These are phyloP conservation scores for Mariannaea elegans DNA, from an alignment of 2,329 filamentous ascomycete species.

Conservation along the genomic window DNA sequence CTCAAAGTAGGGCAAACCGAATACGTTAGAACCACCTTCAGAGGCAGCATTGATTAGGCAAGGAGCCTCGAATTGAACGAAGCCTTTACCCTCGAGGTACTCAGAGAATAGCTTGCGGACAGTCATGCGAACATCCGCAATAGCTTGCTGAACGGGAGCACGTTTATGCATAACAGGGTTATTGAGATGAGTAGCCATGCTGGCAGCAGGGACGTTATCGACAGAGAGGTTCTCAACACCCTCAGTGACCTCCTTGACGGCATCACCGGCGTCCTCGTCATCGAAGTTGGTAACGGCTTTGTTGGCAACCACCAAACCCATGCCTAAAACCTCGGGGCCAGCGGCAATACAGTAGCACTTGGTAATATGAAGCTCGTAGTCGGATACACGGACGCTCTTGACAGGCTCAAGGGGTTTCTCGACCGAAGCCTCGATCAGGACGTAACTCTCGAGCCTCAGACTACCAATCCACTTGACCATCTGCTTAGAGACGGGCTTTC, in stretches of 20 bases:
- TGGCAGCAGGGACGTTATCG: slow-evolving; percentile 72
- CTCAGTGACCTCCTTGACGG: slow-evolving; percentile 55
- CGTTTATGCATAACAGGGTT: slow-evolving; percentile 94
- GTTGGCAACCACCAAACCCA: slow-evolving; percentile 66
- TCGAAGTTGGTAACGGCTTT: slow-evolving; percentile 65
- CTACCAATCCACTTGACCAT: slow-evolving; percentile 93
- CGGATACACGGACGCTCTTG: slow-evolving; percentile 83
- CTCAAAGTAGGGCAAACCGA: slow-evolving; percentile 89
- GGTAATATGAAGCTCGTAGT: slow-evolving; percentile 86
- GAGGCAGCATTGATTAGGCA: slow-evolving; percentile 90
- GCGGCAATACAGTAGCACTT: slow-evolving; percentile 83
- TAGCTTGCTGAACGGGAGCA: slow-evolving; percentile 89
- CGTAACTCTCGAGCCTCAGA: slow-evolving; percentile 81
- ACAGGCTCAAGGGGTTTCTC: slow-evolving; percentile 86
- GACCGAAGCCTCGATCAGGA: slow-evolving; percentile 82
- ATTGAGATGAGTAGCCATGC: slow-evolving; percentile 84
- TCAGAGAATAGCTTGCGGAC: slow-evolving; percentile 77
- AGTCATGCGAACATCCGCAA: slow-evolving; percentile 63
- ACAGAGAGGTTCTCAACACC: slow-evolving; percentile 53
- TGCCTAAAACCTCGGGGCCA: slow-evolving; percentile 64
- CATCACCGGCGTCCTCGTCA: slow-evolving; percentile 59
- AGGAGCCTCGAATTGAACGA: slow-evolving; percentile 87
- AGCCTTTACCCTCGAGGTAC: slow-evolving; percentile 78
- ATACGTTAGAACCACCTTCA: slow-evolving; percentile 93
- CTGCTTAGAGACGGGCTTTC: slow-evolving; percentile 73